Percentiles rank a stretch among this genome's conserved stretches.
Conservation (phyloP, 1,284 basidiomycete species). For the Papiliotrema fonsecae region DNA sequence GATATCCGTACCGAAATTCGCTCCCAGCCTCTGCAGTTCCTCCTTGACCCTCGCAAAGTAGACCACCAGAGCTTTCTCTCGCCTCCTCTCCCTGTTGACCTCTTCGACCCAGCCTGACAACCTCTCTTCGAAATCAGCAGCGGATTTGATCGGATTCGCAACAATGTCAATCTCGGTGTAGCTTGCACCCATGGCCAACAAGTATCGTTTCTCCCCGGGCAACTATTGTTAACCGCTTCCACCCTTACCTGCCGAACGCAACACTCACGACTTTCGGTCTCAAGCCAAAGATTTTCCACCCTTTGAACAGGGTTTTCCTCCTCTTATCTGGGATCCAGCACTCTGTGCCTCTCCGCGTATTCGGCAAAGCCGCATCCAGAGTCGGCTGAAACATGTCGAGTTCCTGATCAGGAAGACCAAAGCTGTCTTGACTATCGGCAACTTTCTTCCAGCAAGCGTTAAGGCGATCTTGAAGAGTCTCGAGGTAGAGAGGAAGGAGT, state of each 20-base stretch:
- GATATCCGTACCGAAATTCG: constrained; percentile 19
- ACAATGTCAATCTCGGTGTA: constrained; percentile 33
- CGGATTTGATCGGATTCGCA: constrained; percentile 9
- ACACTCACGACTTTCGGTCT: constrained; percentile 14
- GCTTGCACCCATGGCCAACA: constrained; percentile 33
- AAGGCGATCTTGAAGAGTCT: constrained; percentile 16
- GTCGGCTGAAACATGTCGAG: constrained; percentile 18
- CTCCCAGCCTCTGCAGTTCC: constrained; percentile 12
- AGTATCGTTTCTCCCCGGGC: constrained; percentile 26
- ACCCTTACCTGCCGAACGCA: neutral
- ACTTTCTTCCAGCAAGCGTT: constrained; percentile 33
- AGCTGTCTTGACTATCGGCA: constrained; percentile 37
- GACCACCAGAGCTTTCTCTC: constrained; percentile 18
- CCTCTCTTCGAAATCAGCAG: constrained; percentile 19
- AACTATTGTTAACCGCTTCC: constrained; percentile 7
- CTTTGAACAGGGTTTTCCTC: constrained; percentile 24
- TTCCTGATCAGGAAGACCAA: constrained; percentile 24
- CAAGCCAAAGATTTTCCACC: constrained; percentile 32
- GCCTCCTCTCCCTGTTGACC: constrained; percentile 9
- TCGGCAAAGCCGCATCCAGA: constrained; percentile 13
- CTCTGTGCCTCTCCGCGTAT: constrained; percentile 6
- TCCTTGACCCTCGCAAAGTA: constrained; percentile 20
- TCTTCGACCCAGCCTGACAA: constrained; percentile 14
- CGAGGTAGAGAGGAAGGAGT: constrained; percentile 26
- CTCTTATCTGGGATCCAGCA: constrained; percentile 24